These are phyloP conservation scores for Neurospora sp. DNA, from an alignment of 495 filamentous ascomycete species.

Conservation along the genomic window DNA sequence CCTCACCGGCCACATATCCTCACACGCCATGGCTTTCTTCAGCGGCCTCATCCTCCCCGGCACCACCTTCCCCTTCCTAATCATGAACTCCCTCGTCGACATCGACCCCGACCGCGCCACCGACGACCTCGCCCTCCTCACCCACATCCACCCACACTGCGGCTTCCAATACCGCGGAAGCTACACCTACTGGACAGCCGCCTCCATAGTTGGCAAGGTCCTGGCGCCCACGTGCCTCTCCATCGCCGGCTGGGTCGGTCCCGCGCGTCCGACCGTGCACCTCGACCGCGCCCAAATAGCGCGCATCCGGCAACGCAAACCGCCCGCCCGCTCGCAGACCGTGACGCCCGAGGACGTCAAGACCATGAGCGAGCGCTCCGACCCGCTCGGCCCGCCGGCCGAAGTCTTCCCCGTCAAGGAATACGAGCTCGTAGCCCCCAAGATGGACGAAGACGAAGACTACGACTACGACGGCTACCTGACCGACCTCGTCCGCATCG, in stretches of 20 bases:
- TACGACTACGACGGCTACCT: constrained; percentile 29
- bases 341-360: constrained; percentile 44
- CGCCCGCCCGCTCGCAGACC: constrained; percentile 20
- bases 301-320: constrained; percentile 42
- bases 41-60: constrained; percentile 60
- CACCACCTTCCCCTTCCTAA: constrained; percentile 56
- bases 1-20: constrained; percentile 46
- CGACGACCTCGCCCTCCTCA: constrained; percentile 48
- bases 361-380: constrained; percentile 49
- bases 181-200: constrained; percentile 61
- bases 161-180: constrained; percentile 62
- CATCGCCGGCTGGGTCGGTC: constrained; percentile 61
- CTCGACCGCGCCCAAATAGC: constrained; percentile 53
- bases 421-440: constrained; percentile 44
- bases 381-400: constrained; percentile 52
- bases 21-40: constrained; percentile 63
- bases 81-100: constrained; percentile 64
- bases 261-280: constrained; percentile 50
- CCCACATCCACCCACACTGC: constrained; percentile 49
- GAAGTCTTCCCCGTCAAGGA: constrained; percentile 49
- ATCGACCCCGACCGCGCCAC: constrained; percentile 52
- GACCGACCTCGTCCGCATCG: constrained; percentile 50
- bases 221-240: constrained; percentile 65
- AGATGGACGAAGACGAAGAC: constrained; percentile 33
- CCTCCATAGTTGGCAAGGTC: constrained; percentile 62